Evolutionary conservation across 768 basidiomycete genomes (phyloP).

Genomic region (Lentinula boryana): DNA sequence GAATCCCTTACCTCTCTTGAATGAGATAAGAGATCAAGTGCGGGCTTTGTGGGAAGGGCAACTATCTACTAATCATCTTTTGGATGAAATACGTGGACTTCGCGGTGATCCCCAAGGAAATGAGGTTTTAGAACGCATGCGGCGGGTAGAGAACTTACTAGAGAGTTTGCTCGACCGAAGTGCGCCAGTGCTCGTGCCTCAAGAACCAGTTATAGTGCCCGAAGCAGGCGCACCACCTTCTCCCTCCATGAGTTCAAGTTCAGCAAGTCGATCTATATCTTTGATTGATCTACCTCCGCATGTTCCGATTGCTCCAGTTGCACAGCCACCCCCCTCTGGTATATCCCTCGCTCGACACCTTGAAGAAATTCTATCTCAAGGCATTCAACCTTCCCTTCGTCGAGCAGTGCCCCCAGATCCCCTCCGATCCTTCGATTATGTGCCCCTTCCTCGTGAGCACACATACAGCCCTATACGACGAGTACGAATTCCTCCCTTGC

Average conservation of each 20-base stretch:
- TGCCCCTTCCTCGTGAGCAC: neutral
- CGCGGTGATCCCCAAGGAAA: constrained; percentile 29
- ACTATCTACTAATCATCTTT: constrained; percentile 45
- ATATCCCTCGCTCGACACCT: constrained; percentile 55
- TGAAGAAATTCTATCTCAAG: constrained; percentile 52
- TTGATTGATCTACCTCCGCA: constrained; percentile 8
- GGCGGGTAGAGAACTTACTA: constrained; percentile 42
- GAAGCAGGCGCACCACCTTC: constrained; percentile 5
- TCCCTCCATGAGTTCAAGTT: constrained; percentile 21
- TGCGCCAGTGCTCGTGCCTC: constrained; percentile 15
- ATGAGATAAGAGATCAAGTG: constrained; percentile 53
- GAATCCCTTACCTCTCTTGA: constrained; percentile 47
- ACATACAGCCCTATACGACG: neutral
- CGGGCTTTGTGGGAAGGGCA: constrained; percentile 61
- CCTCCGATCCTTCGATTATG: constrained; percentile 30
- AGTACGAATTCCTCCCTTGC: neutral
- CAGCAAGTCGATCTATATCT: constrained; percentile 21
- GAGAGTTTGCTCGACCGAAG: constrained; percentile 31
- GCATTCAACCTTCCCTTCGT: constrained; percentile 29
- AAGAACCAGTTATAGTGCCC: constrained; percentile 16
- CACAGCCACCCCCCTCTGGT: constrained; percentile 38
- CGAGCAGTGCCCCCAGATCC: constrained; percentile 44
- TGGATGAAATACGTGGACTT: constrained; percentile 57
- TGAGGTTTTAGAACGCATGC: constrained; percentile 35
- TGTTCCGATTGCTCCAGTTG: constrained; percentile 24